Evolutionary conservation across 768 basidiomycete species (phyloP).

Genomic region (Lactarius psammicola): DNA sequence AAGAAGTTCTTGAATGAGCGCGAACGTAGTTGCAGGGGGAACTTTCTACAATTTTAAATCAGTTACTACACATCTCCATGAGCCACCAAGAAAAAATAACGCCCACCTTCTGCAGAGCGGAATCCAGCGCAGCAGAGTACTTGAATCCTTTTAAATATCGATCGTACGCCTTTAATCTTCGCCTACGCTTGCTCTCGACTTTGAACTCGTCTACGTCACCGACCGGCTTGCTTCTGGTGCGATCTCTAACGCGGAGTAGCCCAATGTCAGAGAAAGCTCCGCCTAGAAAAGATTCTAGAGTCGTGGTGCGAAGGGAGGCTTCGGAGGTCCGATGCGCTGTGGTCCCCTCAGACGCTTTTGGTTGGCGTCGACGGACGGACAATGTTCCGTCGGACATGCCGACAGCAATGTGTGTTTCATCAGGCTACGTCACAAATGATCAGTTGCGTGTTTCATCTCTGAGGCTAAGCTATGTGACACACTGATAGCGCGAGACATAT

Average conservation of each 20-base stretch:
- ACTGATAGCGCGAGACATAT: conserved; percentile 91
- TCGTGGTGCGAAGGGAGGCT: conserved; percentile 49
- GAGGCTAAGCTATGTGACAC: conserved; percentile 34
- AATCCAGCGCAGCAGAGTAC: conserved; percentile 92
- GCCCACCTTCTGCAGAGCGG: conserved; percentile 79
- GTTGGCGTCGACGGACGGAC: conserved; percentile 89
- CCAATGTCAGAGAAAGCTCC: conserved; percentile 54
- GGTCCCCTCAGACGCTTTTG: conserved; percentile 60
- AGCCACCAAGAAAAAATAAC: not conserved
- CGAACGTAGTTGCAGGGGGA: conserved; percentile 81
- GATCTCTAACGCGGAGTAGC: conserved; percentile 50
- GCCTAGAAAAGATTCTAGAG: conserved; percentile 67
- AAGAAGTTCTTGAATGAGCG: conserved; percentile 88
- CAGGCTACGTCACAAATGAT: conserved; percentile 56
- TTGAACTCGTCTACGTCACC: conserved; percentile 74
- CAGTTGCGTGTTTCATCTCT: conserved; percentile 6
- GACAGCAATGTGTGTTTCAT: conserved; percentile 93
- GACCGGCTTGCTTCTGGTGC: conserved; percentile 47
- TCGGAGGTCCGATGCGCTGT: conserved; percentile 36
- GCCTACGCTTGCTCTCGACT: conserved; percentile 68
- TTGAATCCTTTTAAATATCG: conserved; percentile 86
- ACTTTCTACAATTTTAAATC: conserved; percentile 53
- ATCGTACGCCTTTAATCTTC: conserved; percentile 83
- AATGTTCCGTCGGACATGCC: conserved; percentile 99
- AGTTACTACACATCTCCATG: conserved; percentile 4